Evolutionary conservation across 495 filamentous ascomycete species (phyloP).

Genomic region (Parachaetomium inaequale): DNA sequence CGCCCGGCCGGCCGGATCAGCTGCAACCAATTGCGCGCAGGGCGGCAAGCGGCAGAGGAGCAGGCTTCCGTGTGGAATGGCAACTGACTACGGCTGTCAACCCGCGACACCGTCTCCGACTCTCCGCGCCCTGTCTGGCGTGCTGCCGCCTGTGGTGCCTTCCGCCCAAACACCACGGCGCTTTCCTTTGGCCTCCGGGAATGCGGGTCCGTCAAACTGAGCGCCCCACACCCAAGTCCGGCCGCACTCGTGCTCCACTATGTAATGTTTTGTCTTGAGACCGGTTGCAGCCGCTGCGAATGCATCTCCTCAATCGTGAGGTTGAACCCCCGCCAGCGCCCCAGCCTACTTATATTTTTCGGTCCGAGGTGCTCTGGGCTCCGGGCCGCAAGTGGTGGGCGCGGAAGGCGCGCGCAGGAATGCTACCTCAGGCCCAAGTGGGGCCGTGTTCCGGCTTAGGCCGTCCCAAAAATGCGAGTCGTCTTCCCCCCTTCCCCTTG

Average conservation of each 20-base stretch:
- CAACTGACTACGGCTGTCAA: not conserved
- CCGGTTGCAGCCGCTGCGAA: not conserved
- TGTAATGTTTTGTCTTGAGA: too few relatives aligned
- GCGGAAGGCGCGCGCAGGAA: not conserved
- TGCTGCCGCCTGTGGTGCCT: not conserved
- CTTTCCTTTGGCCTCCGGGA: not conserved
- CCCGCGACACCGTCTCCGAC: not conserved
- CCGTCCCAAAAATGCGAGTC: not conserved
- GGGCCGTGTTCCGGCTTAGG: conserved; percentile 5
- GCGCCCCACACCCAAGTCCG: not conserved
- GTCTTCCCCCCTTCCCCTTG: not conserved
- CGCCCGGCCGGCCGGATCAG: conserved; percentile 2
- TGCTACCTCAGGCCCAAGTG: not conserved
- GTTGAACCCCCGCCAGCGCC: not conserved
- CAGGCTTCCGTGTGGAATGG: not conserved
- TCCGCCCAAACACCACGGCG: conserved; percentile 2
- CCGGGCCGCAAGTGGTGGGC: not conserved
- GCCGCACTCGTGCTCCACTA: not conserved
- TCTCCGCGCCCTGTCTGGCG: not conserved
- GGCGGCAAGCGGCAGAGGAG: not conserved
- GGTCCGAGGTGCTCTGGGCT: not conserved
- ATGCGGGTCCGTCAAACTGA: not conserved
- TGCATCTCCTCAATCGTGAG: not conserved
- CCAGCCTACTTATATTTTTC: not conserved
- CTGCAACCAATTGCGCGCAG: not conserved